These are phyloP conservation scores for Tetraselmis striata DNA, from an alignment of 139 green algal genomes.

Conservation along the genomic window DNA sequence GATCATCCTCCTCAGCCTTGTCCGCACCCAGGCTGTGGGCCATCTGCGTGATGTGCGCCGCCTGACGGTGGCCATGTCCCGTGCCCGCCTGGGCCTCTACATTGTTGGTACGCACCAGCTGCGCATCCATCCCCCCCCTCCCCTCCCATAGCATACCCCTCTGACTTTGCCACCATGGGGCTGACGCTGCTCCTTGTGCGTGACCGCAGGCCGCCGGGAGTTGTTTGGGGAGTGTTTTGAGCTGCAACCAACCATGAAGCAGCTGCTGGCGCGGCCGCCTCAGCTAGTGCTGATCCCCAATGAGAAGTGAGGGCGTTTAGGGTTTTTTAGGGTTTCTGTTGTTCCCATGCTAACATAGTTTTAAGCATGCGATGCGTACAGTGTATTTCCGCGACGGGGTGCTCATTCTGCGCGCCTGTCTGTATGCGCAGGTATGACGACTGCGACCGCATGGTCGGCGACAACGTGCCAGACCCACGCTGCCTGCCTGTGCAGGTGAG, in stretches of 20 bases:
- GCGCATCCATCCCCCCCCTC: not conserved
- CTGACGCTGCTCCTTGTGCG: too few species aligned
- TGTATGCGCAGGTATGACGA: too few species aligned
- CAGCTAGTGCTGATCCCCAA: constrained; percentile 60
- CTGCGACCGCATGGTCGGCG: not conserved
- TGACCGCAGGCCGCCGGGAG: constrained; percentile 23
- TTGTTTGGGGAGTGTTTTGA: constrained; percentile 94
- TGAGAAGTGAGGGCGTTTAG: too few species aligned
- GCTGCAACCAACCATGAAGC: constrained; percentile 77
- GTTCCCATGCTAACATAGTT: too few species aligned
- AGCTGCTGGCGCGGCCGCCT: constrained; percentile 68
- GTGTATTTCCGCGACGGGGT: too few species aligned
- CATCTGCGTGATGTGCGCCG: constrained; percentile 93
- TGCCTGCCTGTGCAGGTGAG: not conserved
- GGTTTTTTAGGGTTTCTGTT: too few species aligned
- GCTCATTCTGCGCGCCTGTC: too few species aligned
- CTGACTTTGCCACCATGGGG: not conserved
- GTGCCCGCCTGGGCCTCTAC: constrained; percentile 91
- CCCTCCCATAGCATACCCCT: not conserved
- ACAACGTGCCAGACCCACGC: not conserved
- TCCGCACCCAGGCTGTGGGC: constrained; percentile 82
- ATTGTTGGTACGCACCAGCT: constrained; percentile 78
- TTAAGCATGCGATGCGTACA: too few species aligned
- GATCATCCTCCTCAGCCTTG: constrained; percentile 90
- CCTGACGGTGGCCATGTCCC: constrained; percentile 90